phyloP scores from a whole-genome alignment of 164 flowering plant genomes.

The Protea cynaroides region DNA sequence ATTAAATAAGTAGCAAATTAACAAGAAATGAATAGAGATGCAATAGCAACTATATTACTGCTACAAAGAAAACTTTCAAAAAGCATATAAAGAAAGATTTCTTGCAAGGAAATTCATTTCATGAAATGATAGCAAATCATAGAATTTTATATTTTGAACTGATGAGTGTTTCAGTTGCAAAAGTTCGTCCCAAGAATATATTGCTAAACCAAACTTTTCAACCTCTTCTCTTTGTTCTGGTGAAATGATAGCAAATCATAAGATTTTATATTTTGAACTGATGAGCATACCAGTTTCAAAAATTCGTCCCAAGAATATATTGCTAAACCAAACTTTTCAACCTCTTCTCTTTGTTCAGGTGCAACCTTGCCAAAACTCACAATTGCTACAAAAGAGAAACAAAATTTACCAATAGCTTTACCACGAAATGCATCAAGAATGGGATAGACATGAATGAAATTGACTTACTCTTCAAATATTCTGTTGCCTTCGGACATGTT shows the following conservation, averaged over 20 bases:
- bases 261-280: constrained; percentile 3
- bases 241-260: too few relatives aligned
- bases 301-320: constrained; percentile 87
- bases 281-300: constrained; percentile 65
- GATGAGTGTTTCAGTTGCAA: constrained; percentile 50
- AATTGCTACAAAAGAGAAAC: constrained; percentile 37
- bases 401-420: neutral
- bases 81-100: neutral
- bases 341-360: constrained; percentile 52
- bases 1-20: neutral
- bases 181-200: constrained; percentile 87
- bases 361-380: constrained; percentile 94
- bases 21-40: neutral
- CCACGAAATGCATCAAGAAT: neutral
- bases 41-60: neutral
- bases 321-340: constrained; percentile 50
- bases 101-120: neutral
- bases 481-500: constrained; percentile 55
- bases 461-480: constrained; percentile 68
- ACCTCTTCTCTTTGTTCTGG: constrained; percentile 45
- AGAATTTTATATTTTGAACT: constrained; percentile 5
- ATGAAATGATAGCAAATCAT: neutral
- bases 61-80: neutral
- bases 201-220: constrained; percentile 49
- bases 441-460: constrained; percentile 1